phyloP scores from a whole-genome alignment of 805 yeast genomes.

The Candida berthetii region DNA sequence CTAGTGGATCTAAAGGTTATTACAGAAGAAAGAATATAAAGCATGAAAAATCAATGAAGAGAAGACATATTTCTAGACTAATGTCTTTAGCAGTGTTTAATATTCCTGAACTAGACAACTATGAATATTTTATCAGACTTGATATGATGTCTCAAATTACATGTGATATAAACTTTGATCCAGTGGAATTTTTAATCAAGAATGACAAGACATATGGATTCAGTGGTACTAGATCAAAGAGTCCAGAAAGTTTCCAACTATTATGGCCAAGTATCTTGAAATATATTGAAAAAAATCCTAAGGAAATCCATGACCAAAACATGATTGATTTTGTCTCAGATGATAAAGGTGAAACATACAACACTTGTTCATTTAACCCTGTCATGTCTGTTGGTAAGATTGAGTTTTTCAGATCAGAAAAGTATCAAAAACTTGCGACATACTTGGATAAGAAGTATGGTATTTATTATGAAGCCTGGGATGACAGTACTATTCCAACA shows the following conservation, averaged over 20 bases:
- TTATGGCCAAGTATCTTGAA: constrained; percentile 70
- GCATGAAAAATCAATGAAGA: constrained; percentile 48
- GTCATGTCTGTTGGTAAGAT: constrained; percentile 78
- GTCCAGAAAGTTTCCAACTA: constrained; percentile 64
- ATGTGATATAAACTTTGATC: constrained; percentile 42
- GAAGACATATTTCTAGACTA: constrained; percentile 50
- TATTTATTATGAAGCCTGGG: constrained; percentile 88
- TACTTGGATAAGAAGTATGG: constrained; percentile 70
- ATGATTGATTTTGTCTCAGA: constrained; percentile 67
- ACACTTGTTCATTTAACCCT: constrained; percentile 86
- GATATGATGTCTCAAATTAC: constrained; percentile 37
- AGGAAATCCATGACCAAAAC: constrained; percentile 52
- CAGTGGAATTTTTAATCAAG: constrained; percentile 43
- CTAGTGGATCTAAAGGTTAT: constrained; percentile 31
- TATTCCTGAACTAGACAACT: constrained; percentile 33
- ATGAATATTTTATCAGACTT: constrained; percentile 47
- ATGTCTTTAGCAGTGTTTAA: constrained; percentile 41
- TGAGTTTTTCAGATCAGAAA: constrained; percentile 66
- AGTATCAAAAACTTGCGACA: constrained; percentile 62
- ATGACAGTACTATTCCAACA: constrained; percentile 85
- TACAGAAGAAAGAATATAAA: constrained; percentile 36
- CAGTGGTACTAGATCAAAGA: constrained; percentile 56
- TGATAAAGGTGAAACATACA: constrained; percentile 65
- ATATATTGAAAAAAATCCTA: constrained; percentile 55
- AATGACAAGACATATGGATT: constrained; percentile 58